phyloP scores from a whole-genome alignment of 1,284 basidiomycete species.

The Melampsora larici-populina region DNA sequence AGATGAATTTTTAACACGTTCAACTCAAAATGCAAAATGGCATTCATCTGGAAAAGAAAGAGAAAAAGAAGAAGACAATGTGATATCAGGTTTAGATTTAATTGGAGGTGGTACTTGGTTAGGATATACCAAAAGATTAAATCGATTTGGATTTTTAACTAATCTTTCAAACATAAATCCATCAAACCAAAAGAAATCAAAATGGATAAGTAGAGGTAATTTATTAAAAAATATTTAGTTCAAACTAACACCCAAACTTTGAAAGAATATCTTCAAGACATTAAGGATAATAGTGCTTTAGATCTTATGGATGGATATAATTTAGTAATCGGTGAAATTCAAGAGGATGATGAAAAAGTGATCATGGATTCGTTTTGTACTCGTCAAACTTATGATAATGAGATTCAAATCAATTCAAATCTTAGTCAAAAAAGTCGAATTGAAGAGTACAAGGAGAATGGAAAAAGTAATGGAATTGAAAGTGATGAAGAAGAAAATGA shows the following conservation, averaged over 20 bases:
- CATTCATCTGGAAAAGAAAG: slow-evolving; percentile 6
- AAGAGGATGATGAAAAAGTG: not conserved
- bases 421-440: not conserved
- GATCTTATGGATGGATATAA: slow-evolving; percentile 29
- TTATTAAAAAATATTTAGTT: too few species aligned
- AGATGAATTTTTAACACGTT: slow-evolving; percentile 19
- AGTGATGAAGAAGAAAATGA: not conserved
- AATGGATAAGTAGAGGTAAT: too few species aligned
- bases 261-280: not conserved
- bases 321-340: slow-evolving; percentile 23
- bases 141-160: slow-evolving; percentile 17
- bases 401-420: not conserved
- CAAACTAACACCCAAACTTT: not conserved
- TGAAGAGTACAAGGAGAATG: not conserved
- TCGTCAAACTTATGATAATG: not conserved
- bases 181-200: too few species aligned
- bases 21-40: slow-evolving; percentile 2
- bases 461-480: not conserved
- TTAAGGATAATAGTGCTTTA: not conserved
- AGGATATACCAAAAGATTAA: not conserved
- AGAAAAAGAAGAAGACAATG: not conserved
- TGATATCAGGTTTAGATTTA: slow-evolving; percentile 16
- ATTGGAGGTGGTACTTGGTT: slow-evolving; percentile 28
- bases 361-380: slow-evolving; percentile 2
- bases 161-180: slow-evolving; percentile 1